Evolutionary conservation across 1,284 basidiomycete species (phyloP).

Genomic region (Bjerkandera adusta): DNA sequence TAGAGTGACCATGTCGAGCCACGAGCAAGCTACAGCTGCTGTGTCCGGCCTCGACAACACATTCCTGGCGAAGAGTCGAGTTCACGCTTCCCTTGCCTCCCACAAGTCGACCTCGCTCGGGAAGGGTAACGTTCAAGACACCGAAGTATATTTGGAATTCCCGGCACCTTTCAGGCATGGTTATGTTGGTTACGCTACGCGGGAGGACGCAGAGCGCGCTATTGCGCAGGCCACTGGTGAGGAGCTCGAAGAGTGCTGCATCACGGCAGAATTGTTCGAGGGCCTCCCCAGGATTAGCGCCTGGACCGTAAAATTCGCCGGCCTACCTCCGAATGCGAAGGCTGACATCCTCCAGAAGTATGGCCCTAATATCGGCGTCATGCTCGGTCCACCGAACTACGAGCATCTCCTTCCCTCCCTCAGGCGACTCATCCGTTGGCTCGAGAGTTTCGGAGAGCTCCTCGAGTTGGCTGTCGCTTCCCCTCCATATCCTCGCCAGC

Average conservation of each 20-base stretch:
- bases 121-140: constrained; percentile 41
- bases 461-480: constrained; percentile 44
- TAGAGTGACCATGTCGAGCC: constrained; percentile 43
- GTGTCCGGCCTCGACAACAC: constrained; percentile 45
- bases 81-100: constrained; percentile 42
- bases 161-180: constrained; percentile 45
- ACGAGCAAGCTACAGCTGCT: constrained; percentile 48
- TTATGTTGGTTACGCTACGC: constrained; percentile 56
- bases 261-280: constrained; percentile 46
- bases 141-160: constrained; percentile 44
- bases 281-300: constrained; percentile 55
- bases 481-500: constrained; percentile 49
- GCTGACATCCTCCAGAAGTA: constrained; percentile 43
- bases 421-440: constrained; percentile 35
- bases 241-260: constrained; percentile 35
- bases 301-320: constrained; percentile 54
- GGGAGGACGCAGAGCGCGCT: constrained; percentile 45
- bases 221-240: constrained; percentile 36
- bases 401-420: constrained; percentile 36
- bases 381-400: constrained; percentile 53
- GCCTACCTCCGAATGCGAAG: constrained; percentile 46
- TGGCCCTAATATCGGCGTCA: constrained; percentile 44
- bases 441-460: constrained; percentile 41
- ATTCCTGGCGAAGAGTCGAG: too few species aligned
- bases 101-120: constrained; percentile 30